Percentiles rank a stretch among this genome's conserved stretches.
phyloP scores from a whole-genome alignment of 2,329 filamentous ascomycete genomes.

The Orbilia oligospora region DNA sequence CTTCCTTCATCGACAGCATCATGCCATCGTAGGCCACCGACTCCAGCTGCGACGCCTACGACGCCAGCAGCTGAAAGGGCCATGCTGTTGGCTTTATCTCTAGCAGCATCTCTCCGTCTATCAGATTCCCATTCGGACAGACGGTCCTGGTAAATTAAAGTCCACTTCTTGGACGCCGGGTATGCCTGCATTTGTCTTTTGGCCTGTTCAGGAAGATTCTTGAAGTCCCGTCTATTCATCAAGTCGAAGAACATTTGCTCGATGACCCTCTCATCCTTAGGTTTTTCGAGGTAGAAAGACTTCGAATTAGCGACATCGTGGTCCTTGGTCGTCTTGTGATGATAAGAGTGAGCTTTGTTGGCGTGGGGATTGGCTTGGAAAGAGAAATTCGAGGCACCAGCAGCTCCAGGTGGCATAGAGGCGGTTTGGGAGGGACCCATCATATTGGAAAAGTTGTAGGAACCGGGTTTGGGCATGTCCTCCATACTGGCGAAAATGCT shows the following conservation, averaged over 20 bases:
- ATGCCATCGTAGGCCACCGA: constrained; percentile 81
- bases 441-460: constrained; percentile 51
- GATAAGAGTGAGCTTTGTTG: constrained; percentile 37
- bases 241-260: constrained; percentile 92
- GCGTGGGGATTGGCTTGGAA: constrained; percentile 45
- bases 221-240: constrained; percentile 98
- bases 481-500: constrained; percentile 60
- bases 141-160: constrained; percentile 92
- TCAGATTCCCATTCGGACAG: constrained; percentile 94
- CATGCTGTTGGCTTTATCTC: constrained; percentile 78
- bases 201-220: constrained; percentile 94
- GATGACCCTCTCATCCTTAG: constrained; percentile 84
- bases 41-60: constrained; percentile 68
- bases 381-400: constrained; percentile 49
- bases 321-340: constrained; percentile 41
- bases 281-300: constrained; percentile 77
- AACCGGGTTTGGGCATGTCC: constrained; percentile 52
- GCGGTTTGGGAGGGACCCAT: not conserved
- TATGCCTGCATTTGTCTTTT: constrained; percentile 96
- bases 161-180: constrained; percentile 96
- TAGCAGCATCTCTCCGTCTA: constrained; percentile 85
- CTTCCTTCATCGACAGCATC: constrained; percentile 81
- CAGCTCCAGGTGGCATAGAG: constrained; percentile 26
- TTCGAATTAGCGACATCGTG: constrained; percentile 68
- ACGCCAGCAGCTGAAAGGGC: constrained; percentile 49